phyloP scores from a whole-genome alignment of 2,329 filamentous ascomycete genomes.

The Sporothrix mexicana region DNA sequence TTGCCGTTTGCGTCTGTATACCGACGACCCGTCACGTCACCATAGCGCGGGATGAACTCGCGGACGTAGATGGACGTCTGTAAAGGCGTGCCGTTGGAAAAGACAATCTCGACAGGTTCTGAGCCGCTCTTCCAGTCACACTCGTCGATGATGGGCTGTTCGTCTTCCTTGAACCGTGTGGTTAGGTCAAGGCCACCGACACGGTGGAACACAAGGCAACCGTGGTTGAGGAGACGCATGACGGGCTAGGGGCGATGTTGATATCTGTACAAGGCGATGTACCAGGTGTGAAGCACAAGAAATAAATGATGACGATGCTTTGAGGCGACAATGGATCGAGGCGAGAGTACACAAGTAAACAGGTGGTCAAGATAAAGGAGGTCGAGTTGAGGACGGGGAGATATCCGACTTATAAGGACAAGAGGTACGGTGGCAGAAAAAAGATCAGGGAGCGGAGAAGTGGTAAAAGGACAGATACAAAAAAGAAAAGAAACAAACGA shows the following conservation, averaged over 20 bases:
- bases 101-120: neutral
- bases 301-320: neutral
- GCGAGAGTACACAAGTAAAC: neutral
- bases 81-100: slow-evolving; percentile 33
- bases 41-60: slow-evolving; percentile 33
- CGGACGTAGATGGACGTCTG: slow-evolving; percentile 25
- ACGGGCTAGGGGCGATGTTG: neutral
- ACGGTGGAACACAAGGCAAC: slow-evolving; percentile 35
- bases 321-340: neutral
- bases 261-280: neutral
- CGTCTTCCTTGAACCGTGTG: slow-evolving; percentile 31
- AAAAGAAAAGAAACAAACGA: neutral
- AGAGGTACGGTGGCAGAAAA: neutral
- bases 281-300: neutral
- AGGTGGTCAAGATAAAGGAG: neutral
- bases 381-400: neutral
- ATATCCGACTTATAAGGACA: neutral
- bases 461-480: neutral
- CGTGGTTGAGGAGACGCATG: slow-evolving; percentile 32
- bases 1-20: slow-evolving; percentile 34
- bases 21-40: slow-evolving; percentile 36
- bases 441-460: slow-evolving; percentile 5
- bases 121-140: slow-evolving; percentile 32
- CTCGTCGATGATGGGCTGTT: slow-evolving; percentile 28
- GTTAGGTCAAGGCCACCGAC: slow-evolving; percentile 37